Percentiles rank a stretch among this genome's conserved stretches.
Evolutionary conservation across 2,329 filamentous ascomycete genomes (phyloP).

Genomic region (Podosphaera aphanis): DNA sequence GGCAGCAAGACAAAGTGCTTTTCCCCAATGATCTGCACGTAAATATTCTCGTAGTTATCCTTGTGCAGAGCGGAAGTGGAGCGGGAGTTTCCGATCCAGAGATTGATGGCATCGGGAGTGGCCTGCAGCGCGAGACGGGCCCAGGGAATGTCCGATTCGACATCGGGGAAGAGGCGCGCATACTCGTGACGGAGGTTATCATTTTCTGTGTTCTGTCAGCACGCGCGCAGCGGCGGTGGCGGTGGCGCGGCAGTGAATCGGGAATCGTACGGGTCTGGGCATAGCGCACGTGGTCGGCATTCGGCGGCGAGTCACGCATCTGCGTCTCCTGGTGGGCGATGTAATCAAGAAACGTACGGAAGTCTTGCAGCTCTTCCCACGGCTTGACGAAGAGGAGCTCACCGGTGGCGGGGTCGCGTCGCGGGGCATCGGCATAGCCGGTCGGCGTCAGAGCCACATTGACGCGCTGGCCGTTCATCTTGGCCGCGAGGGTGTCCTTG

Average conservation of each 20-base stretch:
- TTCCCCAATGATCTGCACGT: slow-evolving; percentile 47
- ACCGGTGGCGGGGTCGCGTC: slow-evolving; percentile 13
- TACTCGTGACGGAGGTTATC: slow-evolving; percentile 64
- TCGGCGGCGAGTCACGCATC: slow-evolving; percentile 7
- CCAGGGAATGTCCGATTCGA: slow-evolving; percentile 43
- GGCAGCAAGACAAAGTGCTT: slow-evolving; percentile 59
- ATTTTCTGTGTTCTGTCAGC: slow-evolving; percentile 33
- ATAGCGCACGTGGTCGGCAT: slow-evolving; percentile 33
- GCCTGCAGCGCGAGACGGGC: slow-evolving; percentile 45
- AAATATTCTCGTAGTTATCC: slow-evolving; percentile 71
- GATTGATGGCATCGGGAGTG: slow-evolving; percentile 51
- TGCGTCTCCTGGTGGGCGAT: slow-evolving; percentile 33
- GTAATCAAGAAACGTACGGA: slow-evolving; percentile 36
- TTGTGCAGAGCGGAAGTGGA: slow-evolving; percentile 54
- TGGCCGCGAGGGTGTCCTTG: slow-evolving; percentile 29
- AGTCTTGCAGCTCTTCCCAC: slow-evolving; percentile 39
- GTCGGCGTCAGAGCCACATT: slow-evolving; percentile 57
- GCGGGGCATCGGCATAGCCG: slow-evolving; percentile 26
- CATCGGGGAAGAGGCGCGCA: slow-evolving; percentile 32
- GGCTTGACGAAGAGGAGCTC: slow-evolving; percentile 44
- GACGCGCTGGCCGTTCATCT: slow-evolving; percentile 32
- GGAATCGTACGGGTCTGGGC: slow-evolving; percentile 43
- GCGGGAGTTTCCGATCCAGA: slow-evolving; percentile 47
- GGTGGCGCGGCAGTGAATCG: background rate
- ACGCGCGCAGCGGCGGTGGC: background rate